Conservation (phyloP, 441 rosid species). For the Manihot esculenta region DNA sequence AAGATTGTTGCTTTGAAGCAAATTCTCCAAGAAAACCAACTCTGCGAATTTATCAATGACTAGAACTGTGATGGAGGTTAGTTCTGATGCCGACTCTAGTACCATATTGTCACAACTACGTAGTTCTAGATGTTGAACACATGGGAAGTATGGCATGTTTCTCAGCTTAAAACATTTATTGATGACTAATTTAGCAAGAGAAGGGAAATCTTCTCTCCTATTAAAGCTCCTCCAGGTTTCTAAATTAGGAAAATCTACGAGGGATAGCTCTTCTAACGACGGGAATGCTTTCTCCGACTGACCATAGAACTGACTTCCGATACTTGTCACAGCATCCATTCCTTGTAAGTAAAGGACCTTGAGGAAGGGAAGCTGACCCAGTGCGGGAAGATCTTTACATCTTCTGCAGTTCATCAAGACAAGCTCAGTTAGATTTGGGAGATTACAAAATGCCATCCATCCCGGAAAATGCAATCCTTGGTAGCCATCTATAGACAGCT, state of each 20-base stretch:
- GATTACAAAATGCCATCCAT: not conserved
- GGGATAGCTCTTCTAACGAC: slow-evolving; percentile 24
- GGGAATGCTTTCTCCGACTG: slow-evolving; percentile 11
- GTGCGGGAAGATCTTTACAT: slow-evolving; percentile 7
- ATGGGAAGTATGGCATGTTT: slow-evolving; percentile 21
- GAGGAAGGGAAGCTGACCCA: slow-evolving; percentile 7
- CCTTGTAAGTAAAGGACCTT: slow-evolving; percentile 1
- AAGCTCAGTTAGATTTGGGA: not conserved
- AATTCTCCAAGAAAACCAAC: not conserved
- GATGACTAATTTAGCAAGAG: slow-evolving; percentile 19
- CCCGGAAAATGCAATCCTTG: not conserved
- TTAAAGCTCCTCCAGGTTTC: slow-evolving; percentile 24
- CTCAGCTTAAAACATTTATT: slow-evolving; percentile 21
- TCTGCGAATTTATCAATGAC: slow-evolving; percentile 15
- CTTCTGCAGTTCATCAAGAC: slow-evolving; percentile 9
- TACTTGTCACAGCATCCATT: slow-evolving; percentile 10
- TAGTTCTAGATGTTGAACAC: slow-evolving; percentile 25
- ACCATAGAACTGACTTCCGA: slow-evolving; percentile 6
- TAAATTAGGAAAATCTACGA: slow-evolving; percentile 23
- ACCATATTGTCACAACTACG: slow-evolving; percentile 16
- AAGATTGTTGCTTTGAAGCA: slow-evolving; percentile 18
- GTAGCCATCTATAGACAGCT: not conserved
- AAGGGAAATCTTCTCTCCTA: slow-evolving; percentile 24
- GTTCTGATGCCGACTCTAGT: not conserved
- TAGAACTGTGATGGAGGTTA: slow-evolving; percentile 20